Evolutionary conservation across 1,284 basidiomycete species (phyloP).

Genomic region (Ganoderma resinaceum): DNA sequence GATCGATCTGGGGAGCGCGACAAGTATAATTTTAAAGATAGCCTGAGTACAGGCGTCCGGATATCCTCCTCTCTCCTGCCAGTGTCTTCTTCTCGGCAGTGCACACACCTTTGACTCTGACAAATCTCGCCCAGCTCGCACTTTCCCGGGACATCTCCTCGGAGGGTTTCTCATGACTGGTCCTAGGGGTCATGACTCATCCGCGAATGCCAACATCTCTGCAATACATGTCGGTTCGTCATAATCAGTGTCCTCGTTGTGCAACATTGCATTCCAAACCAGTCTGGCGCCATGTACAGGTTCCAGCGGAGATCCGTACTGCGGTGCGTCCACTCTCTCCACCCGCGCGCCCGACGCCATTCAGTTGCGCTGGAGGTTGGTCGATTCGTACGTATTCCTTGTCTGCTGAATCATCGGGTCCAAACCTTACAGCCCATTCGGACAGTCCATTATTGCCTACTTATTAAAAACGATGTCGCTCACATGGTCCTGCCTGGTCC

Average conservation of each 20-base stretch:
- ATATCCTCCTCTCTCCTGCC: not conserved
- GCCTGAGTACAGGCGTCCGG: not conserved
- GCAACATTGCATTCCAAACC: not conserved
- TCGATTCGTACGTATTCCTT: not conserved
- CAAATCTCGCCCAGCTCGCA: not conserved
- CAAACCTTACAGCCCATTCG: not conserved
- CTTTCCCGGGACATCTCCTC: not conserved
- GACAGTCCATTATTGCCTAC: not conserved
- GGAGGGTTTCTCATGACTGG: not conserved
- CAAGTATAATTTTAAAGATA: no score
- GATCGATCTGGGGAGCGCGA: no score
- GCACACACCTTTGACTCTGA: not conserved
- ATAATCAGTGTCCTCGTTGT: not conserved
- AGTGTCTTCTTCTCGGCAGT: not conserved
- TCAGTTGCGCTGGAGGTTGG: not conserved
- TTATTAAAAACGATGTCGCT: no score
- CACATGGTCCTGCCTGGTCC: no score
- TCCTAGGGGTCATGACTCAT: not conserved
- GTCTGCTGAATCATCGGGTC: not conserved
- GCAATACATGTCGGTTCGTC: not conserved
- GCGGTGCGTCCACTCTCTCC: no score
- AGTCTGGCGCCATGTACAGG: no score
- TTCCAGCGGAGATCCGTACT: no score
- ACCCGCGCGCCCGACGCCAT: not conserved
- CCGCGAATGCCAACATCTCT: not conserved